phyloP scores from a whole-genome alignment of 2,329 filamentous ascomycete species.

The Didymella sp. region DNA sequence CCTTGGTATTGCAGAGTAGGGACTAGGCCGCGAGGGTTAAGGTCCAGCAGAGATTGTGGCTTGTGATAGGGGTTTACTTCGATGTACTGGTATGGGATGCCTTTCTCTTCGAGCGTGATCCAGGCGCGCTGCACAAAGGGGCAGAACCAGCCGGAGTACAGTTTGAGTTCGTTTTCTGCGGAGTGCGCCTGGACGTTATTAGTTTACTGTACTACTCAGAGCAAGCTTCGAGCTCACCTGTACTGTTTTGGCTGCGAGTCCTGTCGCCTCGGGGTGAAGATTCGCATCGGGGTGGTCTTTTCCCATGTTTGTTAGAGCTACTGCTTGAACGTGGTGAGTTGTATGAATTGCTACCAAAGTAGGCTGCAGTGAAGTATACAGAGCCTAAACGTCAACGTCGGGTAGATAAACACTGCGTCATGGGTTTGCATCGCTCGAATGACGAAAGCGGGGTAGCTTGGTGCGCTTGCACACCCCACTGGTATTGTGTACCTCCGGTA shows the following conservation, averaged over 20 bases:
- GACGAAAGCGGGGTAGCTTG: constrained; percentile 29
- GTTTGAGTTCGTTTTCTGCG: constrained; percentile 62
- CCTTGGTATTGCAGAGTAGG: constrained; percentile 67
- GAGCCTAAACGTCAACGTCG: background rate
- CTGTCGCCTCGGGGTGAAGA: constrained; percentile 46
- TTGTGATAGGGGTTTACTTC: constrained; percentile 79
- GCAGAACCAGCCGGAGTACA: constrained; percentile 80
- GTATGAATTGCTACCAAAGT: background rate
- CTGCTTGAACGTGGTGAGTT: background rate
- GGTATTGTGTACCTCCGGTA: no score
- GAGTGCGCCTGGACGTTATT: constrained; percentile 34
- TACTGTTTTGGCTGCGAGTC: constrained; percentile 40
- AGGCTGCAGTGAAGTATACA: constrained; percentile 20
- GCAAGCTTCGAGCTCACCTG: constrained; percentile 24
- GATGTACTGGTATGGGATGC: constrained; percentile 73
- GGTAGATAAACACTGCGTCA: constrained; percentile 3
- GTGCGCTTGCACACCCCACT: constrained; percentile 16
- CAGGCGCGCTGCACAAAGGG: constrained; percentile 72
- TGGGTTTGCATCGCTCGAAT: constrained; percentile 14
- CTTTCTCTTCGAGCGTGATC: constrained; percentile 76
- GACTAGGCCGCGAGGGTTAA: constrained; percentile 79
- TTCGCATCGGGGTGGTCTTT: constrained; percentile 48
- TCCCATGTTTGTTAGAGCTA: constrained; percentile 30
- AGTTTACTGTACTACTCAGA: background rate
- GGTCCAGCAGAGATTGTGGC: constrained; percentile 67